These are phyloP conservation scores for Theobroma grandiflorum DNA, from an alignment of 441 rosid genomes.

Conservation along the genomic window DNA sequence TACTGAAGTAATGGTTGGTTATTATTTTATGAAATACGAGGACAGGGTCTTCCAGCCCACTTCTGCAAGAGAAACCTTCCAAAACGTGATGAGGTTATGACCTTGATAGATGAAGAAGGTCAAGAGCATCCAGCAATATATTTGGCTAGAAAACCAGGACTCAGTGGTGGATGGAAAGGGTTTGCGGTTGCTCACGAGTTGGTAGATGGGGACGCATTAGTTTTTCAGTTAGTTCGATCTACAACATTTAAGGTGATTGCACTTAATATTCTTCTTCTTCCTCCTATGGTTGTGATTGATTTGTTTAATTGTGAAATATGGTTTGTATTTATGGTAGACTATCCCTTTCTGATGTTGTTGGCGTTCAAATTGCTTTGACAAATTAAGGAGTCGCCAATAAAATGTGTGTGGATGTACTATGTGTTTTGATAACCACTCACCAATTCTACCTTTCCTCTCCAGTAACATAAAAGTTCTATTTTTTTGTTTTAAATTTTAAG, in stretches of 20 bases:
- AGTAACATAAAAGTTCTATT: not conserved
- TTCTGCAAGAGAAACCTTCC: conserved; percentile 64
- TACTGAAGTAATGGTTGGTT: not conserved
- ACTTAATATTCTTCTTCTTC: not conserved
- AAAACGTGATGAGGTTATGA: conserved; percentile 52
- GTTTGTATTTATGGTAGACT: not conserved
- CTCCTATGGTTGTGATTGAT: not conserved
- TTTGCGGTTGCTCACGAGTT: conserved; percentile 71
- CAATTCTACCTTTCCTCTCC: not conserved
- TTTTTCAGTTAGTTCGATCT: conserved; percentile 62
- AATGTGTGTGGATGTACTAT: not conserved
- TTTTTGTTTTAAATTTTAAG: not conserved
- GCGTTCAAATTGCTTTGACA: not conserved
- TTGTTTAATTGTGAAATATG: not conserved
- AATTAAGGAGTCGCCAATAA: not conserved
- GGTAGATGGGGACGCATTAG: conserved; percentile 73
- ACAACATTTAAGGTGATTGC: conserved; percentile 59
- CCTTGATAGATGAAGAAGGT: conserved; percentile 64
- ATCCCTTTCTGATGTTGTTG: not conserved
- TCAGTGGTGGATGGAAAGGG: conserved; percentile 86
- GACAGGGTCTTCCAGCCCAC: conserved; percentile 63
- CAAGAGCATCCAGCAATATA: conserved; percentile 55
- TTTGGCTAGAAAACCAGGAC: conserved; percentile 61
- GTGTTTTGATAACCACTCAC: not conserved
- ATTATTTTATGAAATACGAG: not conserved